A percentile compares a stretch with the other conserved stretches of the same genome.
Evolutionary conservation across 441 rosid species (phyloP).

Genomic region (Jatropha podagrica): DNA sequence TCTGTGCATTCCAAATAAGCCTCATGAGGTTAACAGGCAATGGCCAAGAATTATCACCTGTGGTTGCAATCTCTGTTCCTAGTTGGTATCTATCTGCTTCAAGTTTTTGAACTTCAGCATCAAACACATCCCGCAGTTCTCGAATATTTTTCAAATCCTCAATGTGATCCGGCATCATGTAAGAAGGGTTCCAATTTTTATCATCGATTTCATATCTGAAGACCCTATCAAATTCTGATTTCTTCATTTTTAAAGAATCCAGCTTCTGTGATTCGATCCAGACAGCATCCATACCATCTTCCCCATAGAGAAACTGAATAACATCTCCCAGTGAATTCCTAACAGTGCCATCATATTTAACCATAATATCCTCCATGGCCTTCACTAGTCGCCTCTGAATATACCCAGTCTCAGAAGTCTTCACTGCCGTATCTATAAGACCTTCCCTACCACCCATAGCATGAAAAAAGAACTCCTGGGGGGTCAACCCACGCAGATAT

Average conservation of each 20-base stretch:
- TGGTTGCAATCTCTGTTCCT: conserved; percentile 85
- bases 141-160: conserved; percentile 86
- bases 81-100: conserved; percentile 79
- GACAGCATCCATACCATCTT: conserved; percentile 99
- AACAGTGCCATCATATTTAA: conserved; percentile 97
- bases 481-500: conserved; percentile 95
- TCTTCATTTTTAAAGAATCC: conserved; percentile 89
- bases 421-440: conserved; percentile 98
- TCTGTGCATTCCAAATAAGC: conserved; percentile 94
- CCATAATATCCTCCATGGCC: conserved; percentile 99
- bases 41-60: conserved; percentile 91
- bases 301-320: conserved; percentile 97
- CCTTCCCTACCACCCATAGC: conserved; percentile 99
- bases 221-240: conserved; percentile 66
- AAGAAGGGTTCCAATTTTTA: conserved; percentile 75
- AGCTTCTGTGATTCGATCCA: conserved; percentile 96
- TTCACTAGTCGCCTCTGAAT: conserved; percentile 97
- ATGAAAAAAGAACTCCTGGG: conserved; percentile 98
- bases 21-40: conserved; percentile 88
- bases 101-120: conserved; percentile 86
- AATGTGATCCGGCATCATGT: conserved; percentile 68
- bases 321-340: conserved; percentile 98
- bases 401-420: conserved; percentile 98
- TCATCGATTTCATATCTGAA: conserved; percentile 84
- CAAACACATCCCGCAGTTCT: conserved; percentile 87